Evolutionary conservation across 1,284 basidiomycete genomes (phyloP), one percentile per base, ranked within the genome.

Genomic region (Sporisorium exsertum): DNA sequence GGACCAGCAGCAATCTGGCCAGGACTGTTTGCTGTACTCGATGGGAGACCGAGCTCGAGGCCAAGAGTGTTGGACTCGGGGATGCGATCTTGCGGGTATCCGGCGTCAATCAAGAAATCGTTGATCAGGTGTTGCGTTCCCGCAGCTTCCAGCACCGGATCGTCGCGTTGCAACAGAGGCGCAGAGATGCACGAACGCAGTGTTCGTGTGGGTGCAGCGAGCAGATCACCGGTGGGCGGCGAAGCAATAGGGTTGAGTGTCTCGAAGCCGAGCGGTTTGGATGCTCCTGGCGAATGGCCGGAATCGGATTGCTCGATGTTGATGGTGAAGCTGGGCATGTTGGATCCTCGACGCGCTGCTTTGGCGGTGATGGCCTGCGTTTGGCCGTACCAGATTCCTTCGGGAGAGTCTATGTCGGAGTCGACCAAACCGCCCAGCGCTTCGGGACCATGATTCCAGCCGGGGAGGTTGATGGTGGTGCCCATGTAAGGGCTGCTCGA

Each of bases 181-280:
- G 76, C 78, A 35, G 66, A 72, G 58, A 73, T 72, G 61, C 62
- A 72, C 15, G 74, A 67, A 8, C 77, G 67, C 24, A 78, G 58
- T 9, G 69, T 32, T 4, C 77, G 64, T 3, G 67, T n/a, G 2
- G 67, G 64, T 1, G 67, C 68, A 40, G 56, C 63, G 35, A 75
- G 67, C 13, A 70, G 43, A 0, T 50, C 50, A 4, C n/a, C 13
- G 2, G 29, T 46, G 37, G 26, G 29, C 5, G 72, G 45, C 2
- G 64, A 56, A 8, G 58, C 35, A 3, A 45, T 15, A 2, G 58
- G 22, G 27, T 69, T 60, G 50, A 66, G 72, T 9, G 50, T 58
- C n/a, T 64, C 55, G n/a, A 64, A 57, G 26, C 50, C 57, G 24
- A 54, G 9, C 16, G 52, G 12, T 42, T 24, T 58, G 29, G 50